Base-by-base conservation (phyloP, 306 rosid genomes). In the Mimosa bimucronata region DNA sequence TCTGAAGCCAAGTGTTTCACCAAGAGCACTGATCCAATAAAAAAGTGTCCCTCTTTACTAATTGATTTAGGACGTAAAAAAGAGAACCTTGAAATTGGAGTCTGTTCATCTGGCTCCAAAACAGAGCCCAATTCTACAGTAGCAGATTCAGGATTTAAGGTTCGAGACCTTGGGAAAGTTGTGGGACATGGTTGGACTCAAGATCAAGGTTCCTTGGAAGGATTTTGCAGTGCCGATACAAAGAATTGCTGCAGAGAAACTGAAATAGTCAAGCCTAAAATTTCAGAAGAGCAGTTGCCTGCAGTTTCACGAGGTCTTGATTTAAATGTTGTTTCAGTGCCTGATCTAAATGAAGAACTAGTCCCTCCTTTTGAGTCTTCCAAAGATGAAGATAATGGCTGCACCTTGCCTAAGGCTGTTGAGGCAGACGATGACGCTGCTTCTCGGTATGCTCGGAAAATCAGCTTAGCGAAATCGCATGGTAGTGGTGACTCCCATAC, bases 401-500 rank as follows among this genome's bases (percentile, higher is more conserved):
- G 90, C 92, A 87, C 96, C 66, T 80, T 90, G 86, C 92, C 80
- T 85, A 95, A 83, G 69, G 82, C 92, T 45, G 92, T 94, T 78
- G 96, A 87, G 88, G 98, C 91, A 75, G 97, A 88, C 58, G 97
- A 92, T 77, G 98, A 90, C 45, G 94, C 92, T 75, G 95, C 93
- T 74, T 92, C 97, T 76, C 93, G 77, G 69, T 96, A 86, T 69
- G 71, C 86, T 16, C 87, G 77, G 79, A 92, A 90, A 89, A 85
- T 83, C 81, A 89, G 87, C 81, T 70, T 80, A 66, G 97, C 87
- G 46, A 85, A 94, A 87, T 92, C 97, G n/a, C 94, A 90, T 69
- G 97, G 97, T 58, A 92, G 98, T 81, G 98, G 94, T 3, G 98
- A 92, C 84, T 95, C 97, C 5, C 95, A 91, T 86, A 89, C 98